Evolutionary conservation across 805 yeast genomes (phyloP), one percentile per base, ranked within the genome.

Genomic region (Kodamaea nitidulidarum): DNA sequence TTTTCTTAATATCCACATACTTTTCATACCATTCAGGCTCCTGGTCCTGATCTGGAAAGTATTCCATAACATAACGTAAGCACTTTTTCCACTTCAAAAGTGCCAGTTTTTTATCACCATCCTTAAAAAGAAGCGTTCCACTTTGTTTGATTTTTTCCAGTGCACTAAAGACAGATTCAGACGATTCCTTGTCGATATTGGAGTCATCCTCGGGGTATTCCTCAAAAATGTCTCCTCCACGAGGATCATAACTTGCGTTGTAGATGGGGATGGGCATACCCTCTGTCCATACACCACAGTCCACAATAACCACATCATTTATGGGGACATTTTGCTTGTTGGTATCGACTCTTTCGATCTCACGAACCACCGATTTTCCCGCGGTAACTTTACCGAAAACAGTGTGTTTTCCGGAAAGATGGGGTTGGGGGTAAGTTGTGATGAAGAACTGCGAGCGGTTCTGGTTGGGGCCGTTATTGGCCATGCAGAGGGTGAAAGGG

Each of bases 151-250:
- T 84, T 11, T 58, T 75, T 7, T 45, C 48, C 0, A 80, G 57
- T 0, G 81, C 86, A 7, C 61, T 61, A 41, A 54, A 76, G 0
- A 82, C 80, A 15, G 67, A 63, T 37, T 65, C 70, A 6, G 79
- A 67, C 37, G 81, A 76, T 14, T 83, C 80, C 32, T 74, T 73
- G 41, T 75, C 80, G 35, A 81, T 76, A 41, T 70, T 58, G 15
- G 35, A 49, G 48, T 84, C 87, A 56, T 85, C 95, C 43, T 80
- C 88, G 0, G 93, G 95, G 48, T 70, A 77, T 56, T 84, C 93
- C 58, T 84, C 93, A 50, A 71, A 85, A 0, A 75, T 55, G 50
- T 85, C 95, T 6, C 86, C 87, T 1, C 83, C 88, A 6, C 79
- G 65, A 0, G 62, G 52, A 43, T 75, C 76, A 48, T 77, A 76